Conservation (phyloP, 2,329 filamentous ascomycete genomes). For the Massarina eburnea region DNA sequence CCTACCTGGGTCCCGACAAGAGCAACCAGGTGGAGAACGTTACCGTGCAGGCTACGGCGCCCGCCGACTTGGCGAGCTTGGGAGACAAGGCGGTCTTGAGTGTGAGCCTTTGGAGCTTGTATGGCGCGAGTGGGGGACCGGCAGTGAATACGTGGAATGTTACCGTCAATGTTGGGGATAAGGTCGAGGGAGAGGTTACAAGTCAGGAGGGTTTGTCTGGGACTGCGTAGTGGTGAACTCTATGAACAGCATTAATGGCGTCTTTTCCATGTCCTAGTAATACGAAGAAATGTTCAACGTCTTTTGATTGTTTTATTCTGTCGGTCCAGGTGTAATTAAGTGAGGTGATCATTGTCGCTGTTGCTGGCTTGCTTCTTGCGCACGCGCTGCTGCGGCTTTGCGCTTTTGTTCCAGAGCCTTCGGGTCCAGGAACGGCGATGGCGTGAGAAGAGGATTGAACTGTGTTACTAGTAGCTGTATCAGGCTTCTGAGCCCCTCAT, state of each 20-base stretch:
- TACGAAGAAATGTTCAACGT: no score
- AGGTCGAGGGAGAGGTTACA: constrained; percentile 15
- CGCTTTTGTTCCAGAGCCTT: constrained; percentile 16
- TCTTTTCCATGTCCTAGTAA: neutral
- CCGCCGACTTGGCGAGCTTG: constrained; percentile 10
- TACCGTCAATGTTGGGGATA: constrained; percentile 18
- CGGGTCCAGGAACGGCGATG: constrained; percentile 19
- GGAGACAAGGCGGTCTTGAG: constrained; percentile 20
- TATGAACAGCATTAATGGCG: neutral
- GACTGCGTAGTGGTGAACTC: neutral
- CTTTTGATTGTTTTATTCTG: no score
- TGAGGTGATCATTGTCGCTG: no score
- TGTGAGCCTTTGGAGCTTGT: constrained; percentile 29
- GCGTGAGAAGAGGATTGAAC: constrained; percentile 22
- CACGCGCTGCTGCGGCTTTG: constrained; percentile 1
- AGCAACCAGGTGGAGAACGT: constrained; percentile 30
- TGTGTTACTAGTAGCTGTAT: constrained; percentile 7
- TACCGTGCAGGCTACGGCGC: constrained; percentile 20
- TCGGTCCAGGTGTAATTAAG: no score
- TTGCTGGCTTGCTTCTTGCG: no score
- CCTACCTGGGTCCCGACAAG: constrained; percentile 42
- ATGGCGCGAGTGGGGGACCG: constrained; percentile 19
- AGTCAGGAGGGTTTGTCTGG: constrained; percentile 12
- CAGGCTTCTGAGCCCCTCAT: neutral
- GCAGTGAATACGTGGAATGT: constrained; percentile 23